Evolutionary conservation across 768 basidiomycete genomes (phyloP), one percentile per base, ranked within the genome.

Genomic region (Trametes punicea): DNA sequence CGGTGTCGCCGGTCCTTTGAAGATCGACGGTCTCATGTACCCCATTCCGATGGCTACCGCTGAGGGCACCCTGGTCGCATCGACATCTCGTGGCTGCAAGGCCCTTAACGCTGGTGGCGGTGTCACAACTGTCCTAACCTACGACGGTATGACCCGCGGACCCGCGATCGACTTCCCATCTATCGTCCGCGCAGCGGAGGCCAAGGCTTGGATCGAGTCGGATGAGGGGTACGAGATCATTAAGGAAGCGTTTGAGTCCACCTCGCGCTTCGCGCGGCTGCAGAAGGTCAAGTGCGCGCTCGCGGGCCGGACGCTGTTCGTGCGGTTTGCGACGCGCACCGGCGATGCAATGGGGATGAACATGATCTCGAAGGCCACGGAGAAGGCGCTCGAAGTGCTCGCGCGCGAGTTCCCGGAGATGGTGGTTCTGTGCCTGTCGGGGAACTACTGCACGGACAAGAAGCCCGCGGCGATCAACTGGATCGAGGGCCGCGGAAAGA

Each of bases 341-440:
- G 97, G 95, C 27, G 96, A 98, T 66, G 96, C 97, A 38, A 99
- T 98, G 96, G 97, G 97, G 16, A 99, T 99, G 97, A 99, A 99
- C 78, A 99, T 98, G 97, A 97, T 98, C 67, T 91, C 89, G 8
- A 99, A 99, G 74, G 97, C 95, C 2, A 94, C 93, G 9, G 97
- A 98, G 76, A 90, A 90, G 73, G 94, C 94, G 20, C 80, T 99
- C 11, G 93, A 88, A 65, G 81, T 78, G 20, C 79, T 93, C 81
- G 78, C 81, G 63, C 76, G 77, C 46, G 72, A 85, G 65, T 99
- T 93, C 77, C 96, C 96, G 3, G 85, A 87, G 57, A 98, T 98
- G 95, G 71, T 84, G 52, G 84, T 93, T 38, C 80, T 97, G 30
- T 90, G 96, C 8, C 81, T 99, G 15, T 92, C 88, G 5, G 97